Percentiles rank a stretch among this genome's conserved stretches.
phyloP scores from a whole-genome alignment of 202 grass and related monocot species.

The Schoenoplectus triqueter region DNA sequence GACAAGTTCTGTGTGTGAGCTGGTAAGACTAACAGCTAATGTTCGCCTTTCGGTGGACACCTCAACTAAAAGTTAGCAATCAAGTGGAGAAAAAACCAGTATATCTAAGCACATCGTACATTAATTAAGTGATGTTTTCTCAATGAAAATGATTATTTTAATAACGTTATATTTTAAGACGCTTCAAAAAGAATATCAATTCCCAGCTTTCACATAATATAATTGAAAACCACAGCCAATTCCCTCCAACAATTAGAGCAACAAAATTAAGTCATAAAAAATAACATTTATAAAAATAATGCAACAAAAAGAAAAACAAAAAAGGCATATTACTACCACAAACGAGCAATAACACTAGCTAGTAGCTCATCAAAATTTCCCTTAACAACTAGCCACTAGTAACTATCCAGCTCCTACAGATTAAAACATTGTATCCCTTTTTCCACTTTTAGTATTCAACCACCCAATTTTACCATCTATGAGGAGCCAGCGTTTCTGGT shows the following conservation, averaged over 20 bases:
- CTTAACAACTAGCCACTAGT: conserved; percentile 32
- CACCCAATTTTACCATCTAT: conserved; percentile 39
- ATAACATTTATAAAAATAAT: conserved; percentile 31
- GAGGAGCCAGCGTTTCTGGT: conserved; percentile 16
- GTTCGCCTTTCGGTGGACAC: neutral
- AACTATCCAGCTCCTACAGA: conserved; percentile 23
- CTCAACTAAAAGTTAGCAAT: neutral
- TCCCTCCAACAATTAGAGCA: conserved; percentile 3
- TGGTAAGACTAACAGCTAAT: neutral
- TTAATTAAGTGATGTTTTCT: neutral
- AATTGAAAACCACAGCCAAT: conserved; percentile 21
- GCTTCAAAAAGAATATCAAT: conserved; percentile 12
- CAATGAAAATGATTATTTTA: neutral
- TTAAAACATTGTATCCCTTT: conserved; percentile 6
- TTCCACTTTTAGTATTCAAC: conserved; percentile 27
- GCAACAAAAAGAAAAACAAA: conserved; percentile 24
- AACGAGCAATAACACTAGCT: conserved; percentile 22
- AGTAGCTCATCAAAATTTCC: conserved; percentile 31
- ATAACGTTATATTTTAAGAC: neutral
- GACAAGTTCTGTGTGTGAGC: neutral
- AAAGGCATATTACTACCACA: conserved; percentile 30
- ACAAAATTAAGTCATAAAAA: conserved; percentile 36
- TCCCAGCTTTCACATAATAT: conserved; percentile 23
- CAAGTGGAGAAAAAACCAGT: no score
- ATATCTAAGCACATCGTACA: no score